Percentiles rank a stretch among this genome's conserved stretches.
Evolutionary conservation across 768 basidiomycete genomes (phyloP).

Genomic region (Punctularia strigosozonata): DNA sequence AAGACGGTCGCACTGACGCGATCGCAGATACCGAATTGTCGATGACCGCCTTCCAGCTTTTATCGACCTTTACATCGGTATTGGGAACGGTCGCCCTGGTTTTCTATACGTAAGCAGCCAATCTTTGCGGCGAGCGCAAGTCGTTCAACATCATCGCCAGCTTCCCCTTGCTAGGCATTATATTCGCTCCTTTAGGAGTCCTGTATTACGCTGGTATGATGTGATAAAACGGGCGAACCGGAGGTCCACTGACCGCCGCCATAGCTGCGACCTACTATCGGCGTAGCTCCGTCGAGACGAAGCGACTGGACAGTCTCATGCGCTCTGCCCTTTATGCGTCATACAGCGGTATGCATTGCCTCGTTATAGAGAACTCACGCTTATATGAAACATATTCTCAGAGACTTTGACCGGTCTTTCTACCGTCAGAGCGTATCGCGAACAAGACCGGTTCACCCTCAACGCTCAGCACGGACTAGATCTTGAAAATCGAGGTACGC

Average conservation of each 20-base stretch:
- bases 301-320: constrained; percentile 51
- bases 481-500: constrained; percentile 36
- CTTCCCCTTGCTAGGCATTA: constrained; percentile 55
- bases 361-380: neutral
- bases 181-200: constrained; percentile 40
- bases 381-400: constrained; percentile 11
- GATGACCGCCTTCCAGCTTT: constrained; percentile 34
- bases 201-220: no score
- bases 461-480: constrained; percentile 20
- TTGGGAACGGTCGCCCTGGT: constrained; percentile 46
- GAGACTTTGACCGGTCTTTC: constrained; percentile 54
- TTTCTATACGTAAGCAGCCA: no score
- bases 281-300: constrained; percentile 49
- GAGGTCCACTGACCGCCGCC: no score
- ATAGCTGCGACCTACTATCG: constrained; percentile 44
- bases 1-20: no score
- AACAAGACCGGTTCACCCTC: constrained; percentile 26
- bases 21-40: constrained; percentile 40
- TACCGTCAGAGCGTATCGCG: constrained; percentile 48
- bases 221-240: no score
- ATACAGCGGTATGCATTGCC: constrained; percentile 33
- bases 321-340: constrained; percentile 47
- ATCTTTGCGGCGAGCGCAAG: no score
- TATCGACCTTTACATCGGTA: constrained; percentile 29
- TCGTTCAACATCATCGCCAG: no score